Conservation (phyloP, 31 red algal genomes). For the Asparagopsis taxiformis region DNA sequence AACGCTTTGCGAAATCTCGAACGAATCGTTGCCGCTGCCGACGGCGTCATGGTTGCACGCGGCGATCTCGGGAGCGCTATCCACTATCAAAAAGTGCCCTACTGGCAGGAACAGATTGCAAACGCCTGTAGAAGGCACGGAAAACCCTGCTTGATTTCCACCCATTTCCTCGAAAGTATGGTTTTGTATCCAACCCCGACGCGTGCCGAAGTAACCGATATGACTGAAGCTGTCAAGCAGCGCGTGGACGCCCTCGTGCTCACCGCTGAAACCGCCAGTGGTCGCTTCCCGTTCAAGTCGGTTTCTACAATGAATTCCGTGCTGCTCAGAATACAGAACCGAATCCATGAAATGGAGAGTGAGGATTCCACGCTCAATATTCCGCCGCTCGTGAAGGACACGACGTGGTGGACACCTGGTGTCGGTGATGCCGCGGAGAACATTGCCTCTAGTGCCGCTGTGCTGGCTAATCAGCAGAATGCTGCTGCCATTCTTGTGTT, state of each 20-base stretch:
- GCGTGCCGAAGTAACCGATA: slow-evolving; percentile 97
- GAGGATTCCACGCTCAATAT: slow-evolving; percentile 25
- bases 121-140: slow-evolving; percentile 63
- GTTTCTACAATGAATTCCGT: slow-evolving; percentile 91
- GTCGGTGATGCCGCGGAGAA: slow-evolving; percentile 79
- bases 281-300: slow-evolving; percentile 91
- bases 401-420: slow-evolving; percentile 65
- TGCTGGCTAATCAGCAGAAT: slow-evolving; percentile 76
- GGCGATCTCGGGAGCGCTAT: slow-evolving; percentile 93
- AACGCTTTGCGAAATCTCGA: slow-evolving; percentile 79
- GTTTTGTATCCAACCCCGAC: slow-evolving; percentile 98
- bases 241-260: slow-evolving; percentile 85
- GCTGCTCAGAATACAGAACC: slow-evolving; percentile 49
- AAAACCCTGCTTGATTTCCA: slow-evolving; percentile 94
- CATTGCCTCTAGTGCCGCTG: slow-evolving; percentile 74
- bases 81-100: slow-evolving; percentile 89
- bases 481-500: slow-evolving; percentile 96
- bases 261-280: slow-evolving; percentile 97
- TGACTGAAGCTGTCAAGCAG: slow-evolving; percentile 94
- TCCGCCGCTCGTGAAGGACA: slow-evolving; percentile 62
- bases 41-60: slow-evolving; percentile 96
- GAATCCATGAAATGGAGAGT: slow-evolving; percentile 48
- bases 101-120: slow-evolving; percentile 85
- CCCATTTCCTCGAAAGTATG: slow-evolving; percentile 98
- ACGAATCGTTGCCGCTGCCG: slow-evolving; percentile 71